phyloP scores from a whole-genome alignment of 345 rosid genomes.

The Noccaea caerulescens region DNA sequence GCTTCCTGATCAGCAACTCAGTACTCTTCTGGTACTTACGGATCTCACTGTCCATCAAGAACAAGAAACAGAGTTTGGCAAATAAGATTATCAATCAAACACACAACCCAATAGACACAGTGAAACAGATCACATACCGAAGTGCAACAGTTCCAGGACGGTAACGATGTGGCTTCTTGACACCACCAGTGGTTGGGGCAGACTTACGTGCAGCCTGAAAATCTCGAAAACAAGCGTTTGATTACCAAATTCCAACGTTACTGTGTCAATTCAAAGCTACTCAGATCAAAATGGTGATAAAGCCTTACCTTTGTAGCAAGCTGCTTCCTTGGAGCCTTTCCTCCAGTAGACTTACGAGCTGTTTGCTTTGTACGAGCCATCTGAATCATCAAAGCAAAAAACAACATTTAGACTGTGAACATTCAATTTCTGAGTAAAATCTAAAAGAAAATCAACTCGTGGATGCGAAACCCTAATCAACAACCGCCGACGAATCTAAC shows the following conservation, averaged over 20 bases:
- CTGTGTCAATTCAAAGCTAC: not conserved
- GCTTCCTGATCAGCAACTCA: constrained; percentile 73
- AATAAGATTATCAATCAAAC: not conserved
- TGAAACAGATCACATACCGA: constrained; percentile 51
- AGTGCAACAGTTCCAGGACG: constrained; percentile 40
- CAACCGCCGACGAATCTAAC: not conserved
- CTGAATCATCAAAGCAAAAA: not conserved
- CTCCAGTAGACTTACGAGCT: constrained; percentile 1
- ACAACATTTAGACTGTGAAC: not conserved
- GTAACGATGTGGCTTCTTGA: constrained; percentile 14
- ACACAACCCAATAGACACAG: not conserved
- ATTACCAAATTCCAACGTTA: not conserved
- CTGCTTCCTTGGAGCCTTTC: constrained; percentile 10
- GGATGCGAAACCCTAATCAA: constrained; percentile 9
- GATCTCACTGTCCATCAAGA: not conserved
- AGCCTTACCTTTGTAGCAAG: constrained; percentile 5
- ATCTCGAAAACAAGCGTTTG: not conserved
- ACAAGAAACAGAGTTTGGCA: not conserved
- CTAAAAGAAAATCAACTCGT: too few relatives aligned
- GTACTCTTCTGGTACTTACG: constrained; percentile 17
- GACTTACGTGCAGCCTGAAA: constrained; percentile 88
- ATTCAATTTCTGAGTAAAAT: too few relatives aligned
- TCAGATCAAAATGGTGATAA: fast-evolving
- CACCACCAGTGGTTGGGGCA: constrained; percentile 62
- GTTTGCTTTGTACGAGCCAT: constrained; percentile 23